Base-by-base conservation (phyloP, 1,139 yeast species). In the Pichia kudriavzevii region DNA sequence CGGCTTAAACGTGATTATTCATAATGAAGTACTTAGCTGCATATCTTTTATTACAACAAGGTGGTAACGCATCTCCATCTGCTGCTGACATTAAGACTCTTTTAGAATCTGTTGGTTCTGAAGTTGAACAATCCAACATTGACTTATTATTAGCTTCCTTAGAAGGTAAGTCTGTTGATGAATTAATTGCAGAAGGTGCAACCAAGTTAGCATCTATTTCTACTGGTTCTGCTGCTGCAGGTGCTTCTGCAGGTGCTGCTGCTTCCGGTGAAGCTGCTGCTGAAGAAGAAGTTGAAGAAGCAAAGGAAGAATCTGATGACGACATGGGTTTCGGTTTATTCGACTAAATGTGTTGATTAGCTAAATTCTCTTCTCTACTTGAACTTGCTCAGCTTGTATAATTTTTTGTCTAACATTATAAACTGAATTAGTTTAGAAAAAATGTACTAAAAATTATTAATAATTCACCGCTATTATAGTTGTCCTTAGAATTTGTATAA, bases 201-300 rank as follows among this genome's bases (percentile, higher is more conserved):
- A 70, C 78, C 68, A 91, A 91, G 77, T 82, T 91, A 64, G 88
- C 97, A 55, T 75, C 96, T 51, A 95, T 88, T 53, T 97, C 98
- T 70, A 63, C 95, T 64, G 98, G 95, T 68, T 96, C 91, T 72
- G 88, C 95, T 61, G 88, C 88, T 63, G 75, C 84, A 56, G 72
- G 83, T 59, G 72, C 74, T 56, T 72, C 72, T 60, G 77, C 70
- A 57, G 76, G 74, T 61, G 79, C 79, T 58, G 76, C 79, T 56
- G 73, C 69, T 57, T 84, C 67, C 57, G 80, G 72, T 49, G 85
- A 71, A 49, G 79, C 62, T 46, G 82, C 66, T 43, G 94, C 72
- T 50, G 94, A 67, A 46, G 94, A 67, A 49, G 91, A 66, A 58
- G 82, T 60, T 49, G 79, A 62, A 51, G 79, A 66, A 55, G 81